phyloP scores from a whole-genome alignment of 148 eudicot genomes.

The Cornus kousa region DNA sequence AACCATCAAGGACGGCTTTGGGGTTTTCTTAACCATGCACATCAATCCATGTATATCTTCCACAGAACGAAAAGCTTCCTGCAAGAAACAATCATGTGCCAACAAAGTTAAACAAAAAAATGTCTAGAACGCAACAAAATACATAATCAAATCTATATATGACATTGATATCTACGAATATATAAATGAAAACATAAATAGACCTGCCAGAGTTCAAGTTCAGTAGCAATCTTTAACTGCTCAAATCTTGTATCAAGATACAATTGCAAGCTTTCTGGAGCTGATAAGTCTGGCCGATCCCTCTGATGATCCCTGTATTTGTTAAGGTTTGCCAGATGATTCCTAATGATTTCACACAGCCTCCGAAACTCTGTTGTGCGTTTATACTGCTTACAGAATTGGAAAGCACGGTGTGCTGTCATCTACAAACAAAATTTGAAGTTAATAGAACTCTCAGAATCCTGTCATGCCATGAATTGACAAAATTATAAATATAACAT shows the following conservation, averaged over 20 bases:
- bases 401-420: slow-evolving; percentile 90
- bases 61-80: slow-evolving; percentile 93
- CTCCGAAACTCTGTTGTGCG: slow-evolving; percentile 80
- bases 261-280: slow-evolving; percentile 80
- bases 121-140: not conserved
- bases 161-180: not conserved
- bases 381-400: slow-evolving; percentile 87
- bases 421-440: slow-evolving; percentile 37
- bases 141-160: not conserved
- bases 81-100: slow-evolving; percentile 15
- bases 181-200: not conserved
- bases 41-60: slow-evolving; percentile 87
- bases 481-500: not conserved
- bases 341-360: slow-evolving; percentile 78
- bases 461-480: not conserved
- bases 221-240: slow-evolving; percentile 79
- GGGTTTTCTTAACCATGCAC: slow-evolving; percentile 85
- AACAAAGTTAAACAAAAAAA: not conserved
- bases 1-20: slow-evolving; percentile 78
- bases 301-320: slow-evolving; percentile 72
- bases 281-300: slow-evolving; percentile 74
- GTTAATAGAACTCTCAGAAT: too few relatives aligned
- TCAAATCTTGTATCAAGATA: slow-evolving; percentile 83
- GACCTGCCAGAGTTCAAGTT: slow-evolving; percentile 91
- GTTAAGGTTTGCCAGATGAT: slow-evolving; percentile 72